Conservation (phyloP, 2,329 filamentous ascomycete species). For the Sarocladium oryzae region DNA sequence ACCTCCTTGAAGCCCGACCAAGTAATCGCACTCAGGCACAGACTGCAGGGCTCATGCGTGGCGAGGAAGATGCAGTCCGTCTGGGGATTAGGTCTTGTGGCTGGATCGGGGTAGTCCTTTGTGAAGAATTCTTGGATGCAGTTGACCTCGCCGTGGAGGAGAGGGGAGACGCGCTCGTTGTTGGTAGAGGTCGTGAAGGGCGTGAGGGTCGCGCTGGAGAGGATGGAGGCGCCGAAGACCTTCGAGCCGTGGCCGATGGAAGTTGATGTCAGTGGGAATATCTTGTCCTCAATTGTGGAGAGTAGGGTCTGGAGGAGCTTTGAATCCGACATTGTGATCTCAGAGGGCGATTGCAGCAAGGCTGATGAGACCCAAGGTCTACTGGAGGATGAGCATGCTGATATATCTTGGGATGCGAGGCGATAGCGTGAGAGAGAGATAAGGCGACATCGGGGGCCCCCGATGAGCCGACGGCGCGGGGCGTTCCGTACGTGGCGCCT, state of each 20-base stretch:
- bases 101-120: slow-evolving; percentile 24
- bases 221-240: slow-evolving; percentile 50
- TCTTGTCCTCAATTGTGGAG: slow-evolving; percentile 33
- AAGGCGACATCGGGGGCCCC: not conserved
- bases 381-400: not conserved
- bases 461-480: slow-evolving; percentile 1
- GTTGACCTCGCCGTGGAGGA: slow-evolving; percentile 54
- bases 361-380: not conserved
- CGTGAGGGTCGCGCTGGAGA: slow-evolving; percentile 33
- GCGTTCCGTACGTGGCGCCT: not conserved
- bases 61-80: slow-evolving; percentile 50
- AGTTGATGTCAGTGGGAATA: slow-evolving; percentile 43
- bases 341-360: too few relatives aligned
- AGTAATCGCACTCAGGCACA: slow-evolving; percentile 51
- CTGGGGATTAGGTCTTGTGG: slow-evolving; percentile 29
- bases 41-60: slow-evolving; percentile 52
- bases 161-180: slow-evolving; percentile 46
- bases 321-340: slow-evolving; percentile 16
- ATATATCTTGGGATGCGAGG: not conserved
- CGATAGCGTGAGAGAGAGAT: too few relatives aligned
- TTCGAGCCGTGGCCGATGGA: slow-evolving; percentile 48
- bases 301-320: slow-evolving; percentile 34
- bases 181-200: slow-evolving; percentile 47
- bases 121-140: slow-evolving; percentile 54
- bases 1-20: slow-evolving; percentile 52